Evolutionary conservation across 768 basidiomycete genomes (phyloP), one percentile per base, ranked within the genome.

Genomic region (Panus rudis): DNA sequence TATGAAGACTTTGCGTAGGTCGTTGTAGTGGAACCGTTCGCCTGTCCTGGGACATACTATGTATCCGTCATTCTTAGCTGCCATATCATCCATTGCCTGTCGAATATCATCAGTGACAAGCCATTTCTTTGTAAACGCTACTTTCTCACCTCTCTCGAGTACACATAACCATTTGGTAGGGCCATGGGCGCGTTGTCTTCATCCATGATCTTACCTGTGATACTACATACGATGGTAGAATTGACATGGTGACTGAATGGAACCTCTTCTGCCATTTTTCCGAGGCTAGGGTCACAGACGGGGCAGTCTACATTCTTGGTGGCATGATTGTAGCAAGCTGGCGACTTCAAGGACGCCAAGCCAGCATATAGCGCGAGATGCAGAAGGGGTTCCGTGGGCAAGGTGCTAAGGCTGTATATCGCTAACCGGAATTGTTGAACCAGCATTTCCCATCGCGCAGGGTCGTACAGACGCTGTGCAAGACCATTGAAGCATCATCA

Each of bases 151-250:
- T 92, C 88, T 62, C 78, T 70, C n/a, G 91, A 93, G 61, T 97
- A 97, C 28, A 97, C 93, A 54, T 84, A 73, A 14, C 94, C 93
- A 49, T 89, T 80, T 2, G 92, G 86, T 52, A 96, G 89, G 11
- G 81, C 84, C 81, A 96, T 76, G 0, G 93, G 91, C 72, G 84
- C 81, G 54, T 93, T 93, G 58, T 92, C 81, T 51, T 81, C 92
- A 54, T 96, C 87, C 84, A 98, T 94, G 43, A 98, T 92, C 60
- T 83, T 81, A 20, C 94, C 92, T 49, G 78, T 91, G 55, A 97
- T 74, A 41, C 80, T 66, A 58, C 96, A 98, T 13, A 98, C 93
- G 42, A 99, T 89, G 0, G 90, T 94, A 17, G 92, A 94, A 57
- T 94, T 97, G 30, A 84, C 81, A 59, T 98, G 92, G 65, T 98